Evolutionary conservation across 1,284 basidiomycete genomes (phyloP), one percentile per base, ranked within the genome.

Genomic region (Farysia itapuensis): DNA sequence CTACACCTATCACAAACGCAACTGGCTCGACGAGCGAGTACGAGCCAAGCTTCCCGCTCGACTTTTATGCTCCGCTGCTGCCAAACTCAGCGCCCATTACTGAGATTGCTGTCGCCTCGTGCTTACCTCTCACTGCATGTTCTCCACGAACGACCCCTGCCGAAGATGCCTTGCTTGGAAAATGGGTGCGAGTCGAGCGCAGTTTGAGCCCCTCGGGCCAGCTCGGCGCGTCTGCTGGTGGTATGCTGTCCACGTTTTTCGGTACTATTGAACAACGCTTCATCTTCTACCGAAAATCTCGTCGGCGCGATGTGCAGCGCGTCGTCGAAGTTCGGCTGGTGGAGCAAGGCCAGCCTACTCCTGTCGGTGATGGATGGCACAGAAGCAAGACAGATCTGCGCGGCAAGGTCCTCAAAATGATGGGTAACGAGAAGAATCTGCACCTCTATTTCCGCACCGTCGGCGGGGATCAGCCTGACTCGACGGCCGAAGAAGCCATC

Each of bases 171-270:
- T 81, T 84, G 40, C 86, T 85, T 63, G 90, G 90, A 0, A 88
- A 86, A 69, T 94, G 91, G 91, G 89, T 94, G 1, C 83, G 86
- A 16, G 86, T 93, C 7, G 83, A 84, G 16, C 81, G 85, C 15
- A 86, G 92, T 74, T 77, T 94, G 24, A 90, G 90, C 72, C 71
- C 79, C 65, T 79, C 82, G 4, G 86, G 63, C 9, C 38, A 51
- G 28, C 21, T 43, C n/a, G 57, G 57, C 31, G 49, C 44, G 8
- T 43, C 40, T 3, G 38, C 39, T 1, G 45, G 43, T 0, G 49
- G 60, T 12, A 46, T 45, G 25, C 35, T 52, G 1, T 14, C 23
- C 34, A 52, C 47, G 21, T 37, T 71, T 3, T 63, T 54, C 20
- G 52, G 54, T 15, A 49, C 37, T 26, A 53, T 64, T 29, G 65